A percentile compares a stretch with the other conserved stretches of the same genome.
Conservation (phyloP, 1,284 basidiomycete species). For the Lentinula novae-zelandiae region DNA sequence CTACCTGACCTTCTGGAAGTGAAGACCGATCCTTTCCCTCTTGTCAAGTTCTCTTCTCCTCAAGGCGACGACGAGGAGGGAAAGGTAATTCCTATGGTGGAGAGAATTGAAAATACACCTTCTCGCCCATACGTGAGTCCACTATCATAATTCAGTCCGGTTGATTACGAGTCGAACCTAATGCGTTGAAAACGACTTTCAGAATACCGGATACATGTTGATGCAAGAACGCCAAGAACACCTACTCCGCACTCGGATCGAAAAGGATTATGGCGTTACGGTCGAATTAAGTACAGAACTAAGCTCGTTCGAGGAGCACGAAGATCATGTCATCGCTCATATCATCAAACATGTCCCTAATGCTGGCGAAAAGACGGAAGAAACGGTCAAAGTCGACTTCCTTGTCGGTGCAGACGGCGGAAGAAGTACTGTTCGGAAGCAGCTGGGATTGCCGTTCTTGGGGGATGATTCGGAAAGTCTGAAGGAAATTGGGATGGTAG, state of each 20-base stretch:
- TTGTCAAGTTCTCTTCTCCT: slow-evolving; percentile 5
- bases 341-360: slow-evolving; percentile 10
- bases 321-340: slow-evolving; percentile 10
- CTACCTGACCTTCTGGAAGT: slow-evolving; percentile 8
- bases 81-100: not conserved
- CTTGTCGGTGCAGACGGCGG: slow-evolving; percentile 41
- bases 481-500: slow-evolving; percentile 16
- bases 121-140: not conserved
- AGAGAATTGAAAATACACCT: not conserved
- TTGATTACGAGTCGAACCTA: slow-evolving; percentile 20
- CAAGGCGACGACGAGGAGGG: not conserved
- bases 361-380: slow-evolving; percentile 15
- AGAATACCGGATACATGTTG: slow-evolving; percentile 2
- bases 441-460: slow-evolving; percentile 26
- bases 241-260: not conserved
- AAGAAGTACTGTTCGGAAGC: slow-evolving; percentile 28
- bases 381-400: slow-evolving; percentile 28
- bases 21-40: not conserved
- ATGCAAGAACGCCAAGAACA: slow-evolving; percentile 7
- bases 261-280: not conserved
- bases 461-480: slow-evolving; percentile 27
- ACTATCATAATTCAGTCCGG: not conserved
- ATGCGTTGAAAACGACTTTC: slow-evolving; percentile 15
- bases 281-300: slow-evolving; percentile 9
- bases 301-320: slow-evolving; percentile 6